Evolutionary conservation across 1,284 basidiomycete species (phyloP).

Genomic region (Phaffia rhodozyma): DNA sequence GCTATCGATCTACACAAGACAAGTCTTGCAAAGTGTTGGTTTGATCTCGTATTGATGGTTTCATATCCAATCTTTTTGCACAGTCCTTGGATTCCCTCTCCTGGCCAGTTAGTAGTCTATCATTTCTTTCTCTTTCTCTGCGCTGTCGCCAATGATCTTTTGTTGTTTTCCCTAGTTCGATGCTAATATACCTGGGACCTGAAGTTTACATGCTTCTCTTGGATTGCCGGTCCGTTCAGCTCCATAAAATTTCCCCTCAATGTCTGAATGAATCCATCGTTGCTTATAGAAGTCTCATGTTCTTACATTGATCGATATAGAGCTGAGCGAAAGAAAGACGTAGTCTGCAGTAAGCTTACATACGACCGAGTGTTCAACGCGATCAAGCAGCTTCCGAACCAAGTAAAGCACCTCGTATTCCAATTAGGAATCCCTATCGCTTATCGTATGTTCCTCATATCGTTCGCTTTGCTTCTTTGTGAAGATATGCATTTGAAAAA

Average conservation of each 20-base stretch:
- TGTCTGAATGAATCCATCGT: neutral
- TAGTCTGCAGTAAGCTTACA: slow-evolving; percentile 58
- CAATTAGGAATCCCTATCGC: slow-evolving; percentile 49
- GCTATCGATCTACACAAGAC: no score
- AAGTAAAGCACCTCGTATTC: slow-evolving; percentile 67
- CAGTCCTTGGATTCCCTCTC: slow-evolving; percentile 50
- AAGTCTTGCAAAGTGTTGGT: neutral
- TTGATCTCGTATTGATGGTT: neutral
- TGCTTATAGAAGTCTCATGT: neutral
- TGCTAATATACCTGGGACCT: slow-evolving; percentile 40
- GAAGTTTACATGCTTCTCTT: slow-evolving; percentile 59
- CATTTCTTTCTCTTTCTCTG: slow-evolving; percentile 10
- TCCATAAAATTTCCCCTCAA: neutral
- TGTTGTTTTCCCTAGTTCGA: no score
- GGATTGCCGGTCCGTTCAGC: slow-evolving; percentile 58
- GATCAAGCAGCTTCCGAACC: slow-evolving; percentile 45
- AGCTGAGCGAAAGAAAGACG: slow-evolving; percentile 70
- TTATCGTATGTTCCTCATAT: neutral
- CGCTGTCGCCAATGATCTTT: slow-evolving; percentile 32
- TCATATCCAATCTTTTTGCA: neutral
- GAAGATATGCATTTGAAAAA: slow-evolving; percentile 38
- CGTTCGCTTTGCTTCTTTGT: slow-evolving; percentile 1
- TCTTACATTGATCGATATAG: slow-evolving; percentile 33
- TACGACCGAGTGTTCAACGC: slow-evolving; percentile 63
- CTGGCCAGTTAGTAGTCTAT: slow-evolving; percentile 69